Percentiles rank a stretch among this genome's conserved stretches.
phyloP scores from a whole-genome alignment of 306 rosid genomes.

The Vigna trinervia region DNA sequence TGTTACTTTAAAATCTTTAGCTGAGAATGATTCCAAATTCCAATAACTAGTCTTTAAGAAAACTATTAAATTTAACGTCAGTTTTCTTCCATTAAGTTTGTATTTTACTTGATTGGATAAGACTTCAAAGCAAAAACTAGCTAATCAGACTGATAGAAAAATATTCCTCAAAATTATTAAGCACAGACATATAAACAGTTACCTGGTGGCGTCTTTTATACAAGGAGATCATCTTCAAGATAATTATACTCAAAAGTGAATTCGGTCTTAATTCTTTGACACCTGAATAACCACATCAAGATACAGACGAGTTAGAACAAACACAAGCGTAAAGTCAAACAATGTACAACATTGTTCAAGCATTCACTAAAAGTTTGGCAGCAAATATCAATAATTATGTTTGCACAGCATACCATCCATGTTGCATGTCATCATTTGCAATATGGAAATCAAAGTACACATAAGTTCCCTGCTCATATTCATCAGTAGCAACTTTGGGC shows the following conservation, averaged over 20 bases:
- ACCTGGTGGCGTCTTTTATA: constrained; percentile 59
- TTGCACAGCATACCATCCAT: constrained; percentile 79
- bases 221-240: constrained; percentile 93
- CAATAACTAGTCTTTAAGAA: not conserved
- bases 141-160: constrained; percentile 2
- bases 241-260: constrained; percentile 93
- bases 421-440: constrained; percentile 84
- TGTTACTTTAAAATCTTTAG: constrained; percentile 3
- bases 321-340: constrained; percentile 33
- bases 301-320: constrained; percentile 14
- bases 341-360: not conserved
- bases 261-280: constrained; percentile 94
- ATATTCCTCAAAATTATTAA: constrained; percentile 17
- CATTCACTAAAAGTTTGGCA: constrained; percentile 14
- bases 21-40: not conserved
- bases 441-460: constrained; percentile 95
- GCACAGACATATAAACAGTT: constrained; percentile 24
- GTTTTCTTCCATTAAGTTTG: constrained; percentile 25
- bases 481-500: constrained; percentile 98
- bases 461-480: constrained; percentile 94
- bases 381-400: constrained; percentile 24
- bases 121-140: constrained; percentile 20
- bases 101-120: constrained; percentile 16
- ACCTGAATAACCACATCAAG: constrained; percentile 66
- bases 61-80: not conserved